Evolutionary conservation across 768 basidiomycete species (phyloP), one percentile per base, ranked within the genome.

Genomic region (Tylopilus vinaceipallidus): DNA sequence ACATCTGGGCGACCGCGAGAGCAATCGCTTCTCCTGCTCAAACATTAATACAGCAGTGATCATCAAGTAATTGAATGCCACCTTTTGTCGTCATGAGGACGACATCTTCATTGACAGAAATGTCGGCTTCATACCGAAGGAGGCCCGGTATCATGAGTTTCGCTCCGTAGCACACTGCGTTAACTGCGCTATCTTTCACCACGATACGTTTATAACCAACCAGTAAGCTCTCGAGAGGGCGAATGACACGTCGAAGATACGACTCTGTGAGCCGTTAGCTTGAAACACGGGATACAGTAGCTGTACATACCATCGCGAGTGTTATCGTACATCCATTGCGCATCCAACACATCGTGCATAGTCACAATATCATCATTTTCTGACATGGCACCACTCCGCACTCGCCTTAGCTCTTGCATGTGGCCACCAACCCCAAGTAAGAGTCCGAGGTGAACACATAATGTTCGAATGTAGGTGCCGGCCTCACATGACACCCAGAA

Each of bases 401-500:
- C 95, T 60, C 97, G 76, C 60, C 97, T 80, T 50, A 99, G 79
- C 69, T 99, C 97, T 73, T 99, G 95, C 97, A 99, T 99, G 71
- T 99, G 97, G n/a, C 95, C 97, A 20, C 97, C 97, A 24, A 98
- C 95, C 53, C 97, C 97, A 32, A 98, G 76, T 35, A 99, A 53
- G 44, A 99, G 77, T 50, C 97, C 97, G 46, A 99, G 74, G 71
- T 99, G 97, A 13, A 99, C 97, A 68, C 97, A 99, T 38, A 99
- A 79, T 1, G 97, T 99, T 67, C 97, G 88, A 58, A 91, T 91
- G 57, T 91, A 91, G n/a, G 89, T 91, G 52, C 97, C 97, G 32
- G 97, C 97, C 68, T 99, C 97, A 67, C 97, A 99, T 19, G 90
- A 93, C 20, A 98, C 97, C 92, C 93, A 95, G 76, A 98, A 99